Evolutionary conservation across 257 asterid genomes (phyloP), one percentile per base, ranked within the genome.

Genomic region (Forsythia viridissima): DNA sequence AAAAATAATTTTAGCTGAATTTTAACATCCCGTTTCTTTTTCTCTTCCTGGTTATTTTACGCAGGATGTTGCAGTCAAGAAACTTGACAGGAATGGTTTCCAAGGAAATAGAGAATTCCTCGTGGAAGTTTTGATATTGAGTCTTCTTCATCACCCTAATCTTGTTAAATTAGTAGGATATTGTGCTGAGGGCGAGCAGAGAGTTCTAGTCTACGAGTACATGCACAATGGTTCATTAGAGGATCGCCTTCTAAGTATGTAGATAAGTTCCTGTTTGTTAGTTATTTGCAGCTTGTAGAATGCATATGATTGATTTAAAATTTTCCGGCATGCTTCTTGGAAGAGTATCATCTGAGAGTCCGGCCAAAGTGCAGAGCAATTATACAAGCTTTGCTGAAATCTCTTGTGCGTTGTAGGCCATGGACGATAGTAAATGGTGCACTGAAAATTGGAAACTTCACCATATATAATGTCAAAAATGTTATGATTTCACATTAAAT

Each of bases 81-180:
- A 87, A 48, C 88, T 88, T 12, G 92, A 90, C 77, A 82, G 86
- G 43, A 85, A 88, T 80, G 94, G 94, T 11, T 85, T 87, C 72
- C 94, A 90, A 84, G 94, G 94, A 65, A 87, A 89, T 77, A 46
- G 82, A 81, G 94, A 90, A 24, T 90, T 88, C 39, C 76, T 90
- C n/a, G 90, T 84, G 15, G 94, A 90, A 77, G 91, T 90, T 55
- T 63, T 90, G 80, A 76, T 90, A 66, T 68, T 90, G 76, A 88
- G 88, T 55, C 87, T 80, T 77, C 89, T 88, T 55, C 93, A 88
- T 68, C 89, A 89, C 44, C 85, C 88, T 0, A 87, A 90, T 79
- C 92, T 90, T 39, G 93, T 90, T 15, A 87, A 84, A 73, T 81
- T 90, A 75, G 84, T 88, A 0, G 94, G 94, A 59, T 90, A 90